Evolutionary conservation across 176 grass and related monocot species (phyloP).

Genomic region (Elaeis guineensis): DNA sequence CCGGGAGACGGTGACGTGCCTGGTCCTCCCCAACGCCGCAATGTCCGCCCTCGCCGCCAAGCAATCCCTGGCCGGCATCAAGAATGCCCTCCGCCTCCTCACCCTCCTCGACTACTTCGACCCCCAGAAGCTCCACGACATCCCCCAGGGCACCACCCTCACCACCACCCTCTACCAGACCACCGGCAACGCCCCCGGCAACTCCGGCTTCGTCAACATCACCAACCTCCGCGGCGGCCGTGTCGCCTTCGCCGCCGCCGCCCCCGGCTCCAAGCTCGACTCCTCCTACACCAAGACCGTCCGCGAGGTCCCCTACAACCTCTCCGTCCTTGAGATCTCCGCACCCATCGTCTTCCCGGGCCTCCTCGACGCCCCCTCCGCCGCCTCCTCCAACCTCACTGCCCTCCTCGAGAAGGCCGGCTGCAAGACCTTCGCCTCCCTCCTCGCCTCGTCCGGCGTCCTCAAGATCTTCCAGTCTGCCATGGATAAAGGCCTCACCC

Average conservation of each 20-base stretch:
- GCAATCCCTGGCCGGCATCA: slow-evolving; percentile 65
- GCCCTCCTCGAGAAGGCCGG: slow-evolving; percentile 81
- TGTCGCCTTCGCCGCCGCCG: slow-evolving; percentile 73
- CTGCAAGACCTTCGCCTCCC: slow-evolving; percentile 76
- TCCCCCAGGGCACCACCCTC: slow-evolving; percentile 59
- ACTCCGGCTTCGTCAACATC: slow-evolving; percentile 95
- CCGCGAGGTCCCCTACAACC: slow-evolving; percentile 66
- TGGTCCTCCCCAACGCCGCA: slow-evolving; percentile 80
- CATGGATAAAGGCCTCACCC: slow-evolving; percentile 86
- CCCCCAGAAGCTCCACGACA: slow-evolving; percentile 76
- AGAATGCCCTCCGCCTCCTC: slow-evolving; percentile 90
- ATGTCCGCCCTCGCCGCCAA: slow-evolving; percentile 73
- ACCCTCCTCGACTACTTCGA: slow-evolving; percentile 95
- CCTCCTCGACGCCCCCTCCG: slow-evolving; percentile 51
- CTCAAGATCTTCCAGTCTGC: slow-evolving; percentile 70
- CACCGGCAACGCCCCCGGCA: slow-evolving; percentile 64
- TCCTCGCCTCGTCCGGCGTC: slow-evolving; percentile 67
- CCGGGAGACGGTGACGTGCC: slow-evolving; percentile 61
- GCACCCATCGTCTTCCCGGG: slow-evolving; percentile 81
- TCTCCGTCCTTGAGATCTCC: slow-evolving; percentile 86
- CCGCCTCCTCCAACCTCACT: slow-evolving; percentile 61
- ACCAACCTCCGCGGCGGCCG: slow-evolving; percentile 81
- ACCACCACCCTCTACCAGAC: slow-evolving; percentile 91
- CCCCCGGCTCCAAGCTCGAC: slow-evolving; percentile 60
- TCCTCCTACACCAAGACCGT: slow-evolving; percentile 72